A percentile compares a stretch with the other conserved stretches of the same genome.
Conservation (phyloP, 1,284 basidiomycete species). For the Cerrena zonata region DNA sequence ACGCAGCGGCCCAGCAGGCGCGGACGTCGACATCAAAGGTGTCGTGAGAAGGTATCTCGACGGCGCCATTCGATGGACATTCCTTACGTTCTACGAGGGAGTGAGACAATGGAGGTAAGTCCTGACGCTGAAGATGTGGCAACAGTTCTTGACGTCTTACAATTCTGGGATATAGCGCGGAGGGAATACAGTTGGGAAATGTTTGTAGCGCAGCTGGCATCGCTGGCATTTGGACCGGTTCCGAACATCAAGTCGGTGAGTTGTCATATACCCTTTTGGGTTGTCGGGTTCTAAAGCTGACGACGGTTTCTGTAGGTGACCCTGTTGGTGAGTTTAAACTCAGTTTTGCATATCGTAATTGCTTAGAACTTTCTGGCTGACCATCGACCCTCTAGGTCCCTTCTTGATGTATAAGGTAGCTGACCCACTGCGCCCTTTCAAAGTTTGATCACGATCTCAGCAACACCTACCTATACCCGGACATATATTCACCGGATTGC, state of each 20-base stretch:
- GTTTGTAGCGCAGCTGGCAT: constrained; percentile 58
- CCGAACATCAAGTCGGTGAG: constrained; percentile 50
- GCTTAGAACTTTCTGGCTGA: too few species aligned
- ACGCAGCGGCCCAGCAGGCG: constrained; percentile 37
- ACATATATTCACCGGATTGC: too few species aligned
- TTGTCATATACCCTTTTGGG: constrained; percentile 7
- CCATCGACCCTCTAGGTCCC: constrained; percentile 36
- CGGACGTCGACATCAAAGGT: constrained; percentile 41
- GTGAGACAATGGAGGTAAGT: constrained; percentile 51
- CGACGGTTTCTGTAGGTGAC: constrained; percentile 47
- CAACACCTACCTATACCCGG: too few species aligned
- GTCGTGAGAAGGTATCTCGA: constrained; percentile 49
- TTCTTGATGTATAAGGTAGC: constrained; percentile 60
- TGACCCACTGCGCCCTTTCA: constrained; percentile 1
- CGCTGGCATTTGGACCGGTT: constrained; percentile 61
- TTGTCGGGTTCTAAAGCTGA: too few species aligned
- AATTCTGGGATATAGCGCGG: constrained; percentile 33
- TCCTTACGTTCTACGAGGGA: constrained; percentile 50
- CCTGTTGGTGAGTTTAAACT: constrained; percentile 51
- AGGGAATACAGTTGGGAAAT: constrained; percentile 59
- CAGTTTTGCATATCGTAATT: too few species aligned
- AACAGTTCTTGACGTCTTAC: background rate
- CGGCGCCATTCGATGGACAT: constrained; percentile 54
- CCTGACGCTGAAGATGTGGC: background rate
- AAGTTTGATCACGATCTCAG: too few species aligned